Base-by-base conservation (phyloP, 495 filamentous ascomycete genomes). In the Hypoxylon lenormandii region DNA sequence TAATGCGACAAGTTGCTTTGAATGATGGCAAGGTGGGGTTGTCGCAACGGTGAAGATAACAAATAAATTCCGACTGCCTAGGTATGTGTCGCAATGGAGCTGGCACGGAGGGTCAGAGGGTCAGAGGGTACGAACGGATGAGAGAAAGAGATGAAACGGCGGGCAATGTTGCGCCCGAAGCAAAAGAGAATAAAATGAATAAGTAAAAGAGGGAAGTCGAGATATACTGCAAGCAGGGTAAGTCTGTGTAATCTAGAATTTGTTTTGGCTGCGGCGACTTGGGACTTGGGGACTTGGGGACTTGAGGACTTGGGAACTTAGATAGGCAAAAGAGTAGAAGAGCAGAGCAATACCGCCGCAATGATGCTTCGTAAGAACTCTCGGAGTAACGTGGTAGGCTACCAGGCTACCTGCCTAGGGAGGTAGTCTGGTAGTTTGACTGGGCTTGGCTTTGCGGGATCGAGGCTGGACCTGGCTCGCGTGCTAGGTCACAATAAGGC, bases 41-140 rank as follows among this genome's bases (percentile, higher is more conserved):
- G 64, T 74, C 72, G 72, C 72, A 72, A 74, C 68, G 60, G 72
- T 56, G 40, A 70, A 67, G 59, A 70, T 72, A 68, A 63, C 66
- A 74, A 33, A 64, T 62, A 66, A 68, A 59, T n/a, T 60, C 68
- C 66, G 66, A 70, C 60, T 58, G 48, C 30, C 28, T 38, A 26
- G 23, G 57, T 7, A 56, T 51, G 49, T 52, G 49, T 70, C 60
- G 60, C 60, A 64, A 47, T 23, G n/a, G 30, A 33, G 30, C 30
- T 33, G 30, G 30, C 6, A 33, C 26, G 30, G 30, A 33, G 6
- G 30, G 10, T n/a, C n/a, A n/a, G n/a, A n/a, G n/a, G n/a, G n/a
- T n/a, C n/a, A n/a, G n/a, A n/a, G n/a, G n/a, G 26, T 28, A 28
- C 26, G 26, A 47, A 53, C 28, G 62, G 54, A 50, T 16, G 43